A percentile compares a stretch with the other conserved stretches of the same genome.
Evolutionary conservation across 1,284 basidiomycete genomes (phyloP).

Genomic region (Cystobasidium slooffiae): DNA sequence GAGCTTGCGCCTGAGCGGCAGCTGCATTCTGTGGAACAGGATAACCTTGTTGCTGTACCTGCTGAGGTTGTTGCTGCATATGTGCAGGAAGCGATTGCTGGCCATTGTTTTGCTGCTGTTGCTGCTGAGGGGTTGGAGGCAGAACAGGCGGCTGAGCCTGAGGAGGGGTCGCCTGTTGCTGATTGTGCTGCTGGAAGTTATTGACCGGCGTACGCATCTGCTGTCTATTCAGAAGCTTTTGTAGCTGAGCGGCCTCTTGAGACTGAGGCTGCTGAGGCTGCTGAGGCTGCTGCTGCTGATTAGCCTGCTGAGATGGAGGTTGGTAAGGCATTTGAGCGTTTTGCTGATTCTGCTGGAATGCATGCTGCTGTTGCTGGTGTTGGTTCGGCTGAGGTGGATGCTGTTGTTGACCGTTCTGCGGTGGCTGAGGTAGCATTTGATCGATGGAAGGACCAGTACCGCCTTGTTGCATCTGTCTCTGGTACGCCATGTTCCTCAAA

Average conservation of each 20-base stretch:
- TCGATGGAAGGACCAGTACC: not conserved
- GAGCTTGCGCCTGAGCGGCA: slow-evolving; percentile 23
- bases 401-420: not conserved
- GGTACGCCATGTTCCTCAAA: slow-evolving; percentile 22
- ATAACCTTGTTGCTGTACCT: slow-evolving; percentile 35
- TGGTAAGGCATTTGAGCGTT: not conserved
- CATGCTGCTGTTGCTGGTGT: not conserved
- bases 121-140: not conserved
- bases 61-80: slow-evolving; percentile 30
- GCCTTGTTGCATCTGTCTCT: slow-evolving; percentile 35
- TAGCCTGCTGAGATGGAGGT: not conserved
- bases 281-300: slow-evolving; percentile 4
- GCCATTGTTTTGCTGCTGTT: not conserved
- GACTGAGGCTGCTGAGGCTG: not conserved
- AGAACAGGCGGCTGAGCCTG: slow-evolving; percentile 22
- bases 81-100: slow-evolving; percentile 4
- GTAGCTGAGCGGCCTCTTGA: slow-evolving; percentile 12
- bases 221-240: slow-evolving; percentile 15
- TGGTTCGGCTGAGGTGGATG: slow-evolving; percentile 12
- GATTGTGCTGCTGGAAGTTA: slow-evolving; percentile 9
- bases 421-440: slow-evolving; percentile 1
- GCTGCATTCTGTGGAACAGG: slow-evolving; percentile 25
- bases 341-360: slow-evolving; percentile 24
- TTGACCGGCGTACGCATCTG: slow-evolving; percentile 40
- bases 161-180: slow-evolving; percentile 7